These are phyloP conservation scores for Mucor piriformis DNA, from an alignment of 371 early-diverging fungal genomes.

Conservation along the genomic window DNA sequence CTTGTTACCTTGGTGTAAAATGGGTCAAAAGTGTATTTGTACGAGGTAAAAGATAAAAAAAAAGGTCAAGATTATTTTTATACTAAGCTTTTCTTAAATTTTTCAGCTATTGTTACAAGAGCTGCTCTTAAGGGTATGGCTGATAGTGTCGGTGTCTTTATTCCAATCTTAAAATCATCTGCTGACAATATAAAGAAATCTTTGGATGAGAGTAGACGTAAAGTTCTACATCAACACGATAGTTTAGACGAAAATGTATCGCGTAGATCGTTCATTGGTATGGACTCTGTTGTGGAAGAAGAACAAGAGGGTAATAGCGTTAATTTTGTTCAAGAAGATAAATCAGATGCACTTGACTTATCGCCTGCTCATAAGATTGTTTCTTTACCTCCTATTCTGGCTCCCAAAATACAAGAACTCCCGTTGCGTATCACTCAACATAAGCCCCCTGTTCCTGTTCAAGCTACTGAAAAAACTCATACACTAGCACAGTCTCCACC, in stretches of 20 bases:
- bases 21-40: slow-evolving; percentile 60
- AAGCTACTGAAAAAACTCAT: no score
- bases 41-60: slow-evolving; percentile 32
- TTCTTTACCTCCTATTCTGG: background rate
- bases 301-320: background rate
- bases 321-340: background rate
- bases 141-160: slow-evolving; percentile 37
- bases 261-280: background rate
- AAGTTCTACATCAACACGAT: background rate
- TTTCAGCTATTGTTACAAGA: slow-evolving; percentile 44
- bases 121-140: slow-evolving; percentile 49
- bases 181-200: slow-evolving; percentile 1
- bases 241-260: background rate
- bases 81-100: no score
- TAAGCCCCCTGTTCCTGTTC: background rate
- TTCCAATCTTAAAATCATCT: slow-evolving; percentile 33
- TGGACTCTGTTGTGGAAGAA: slow-evolving; percentile 1
- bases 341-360: background rate
- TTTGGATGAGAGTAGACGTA: background rate
- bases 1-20: slow-evolving; percentile 52
- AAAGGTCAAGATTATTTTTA: no score
- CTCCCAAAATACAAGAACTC: no score
- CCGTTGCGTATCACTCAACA: no score
- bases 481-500: no score
- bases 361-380: background rate